Base-by-base conservation (phyloP, 495 filamentous ascomycete species). In the Annulohypoxylon moriforme region DNA sequence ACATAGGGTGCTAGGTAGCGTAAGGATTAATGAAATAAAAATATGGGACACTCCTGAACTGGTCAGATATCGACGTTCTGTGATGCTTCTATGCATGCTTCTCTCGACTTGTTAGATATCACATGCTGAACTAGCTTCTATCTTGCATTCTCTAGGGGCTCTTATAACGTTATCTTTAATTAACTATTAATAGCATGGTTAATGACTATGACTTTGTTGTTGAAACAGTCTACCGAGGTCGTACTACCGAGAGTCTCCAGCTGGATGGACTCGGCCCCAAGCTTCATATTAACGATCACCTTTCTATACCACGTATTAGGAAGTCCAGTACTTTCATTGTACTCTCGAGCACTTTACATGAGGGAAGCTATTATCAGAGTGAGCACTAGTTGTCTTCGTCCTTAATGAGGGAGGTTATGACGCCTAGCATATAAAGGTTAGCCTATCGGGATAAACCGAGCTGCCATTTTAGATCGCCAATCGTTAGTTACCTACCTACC, bases 31-130 rank as follows among this genome's bases (percentile, higher is more conserved):
- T 49, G 49, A 27, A 16, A 57, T 16, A 47, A 38, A 38, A 57
- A 38, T 9, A 8, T 49, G 38, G 31, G 20, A 29, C 22, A 9
- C 44, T 49, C 55, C 36, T 42, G 29, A 65, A 47, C 20, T 18
- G 25, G 61, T 9, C 36, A 36, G 27, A 34, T 44, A 29, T 60
- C 29, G 46, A 49, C 55, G 55, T 72, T 72, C 60, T 59, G 47
- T 27, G 60, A 66, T 62, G 60, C 70, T 73, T 73, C 65, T 60
- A 73, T 73, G 66, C 71, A 73, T 69, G 42, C 49, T 73, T 69
- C 66, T 40, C 31, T 53, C 52, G 20, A 58, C 44, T 27, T 49
- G 22, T 40, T 33, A 18, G 55, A 29, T 34, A 40, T 67, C 56
- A 53, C 46, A 67, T 67, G 64, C 56, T 10, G 14, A 42, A 7